Base-by-base conservation (phyloP, 2,329 filamentous ascomycete species). In the Ustilaginoidea virens region DNA sequence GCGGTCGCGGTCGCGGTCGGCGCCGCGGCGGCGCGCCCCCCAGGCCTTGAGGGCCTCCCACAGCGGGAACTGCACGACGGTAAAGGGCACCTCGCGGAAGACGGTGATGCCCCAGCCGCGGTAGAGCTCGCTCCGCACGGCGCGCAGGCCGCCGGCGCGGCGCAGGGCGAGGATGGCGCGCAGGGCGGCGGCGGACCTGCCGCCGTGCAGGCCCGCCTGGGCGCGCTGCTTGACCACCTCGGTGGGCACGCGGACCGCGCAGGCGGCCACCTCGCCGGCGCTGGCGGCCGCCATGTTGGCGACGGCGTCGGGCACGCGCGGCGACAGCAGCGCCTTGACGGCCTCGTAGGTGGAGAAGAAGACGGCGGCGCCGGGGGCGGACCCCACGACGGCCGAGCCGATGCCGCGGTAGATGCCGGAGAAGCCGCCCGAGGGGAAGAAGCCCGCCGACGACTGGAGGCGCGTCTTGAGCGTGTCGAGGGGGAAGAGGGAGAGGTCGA, bases 401-500 rank as follows among this genome's bases (percentile, higher is more conserved):
- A 98, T 74, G 49, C 90, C 90, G 25, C 81, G 78, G 62, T 98
- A 98, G 44, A 96, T 82, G 36, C 87, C 86, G 28, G 68, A 69
- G 66, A 96, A 86, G 46, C 87, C 87, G 48, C 90, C 87, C 3
- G 77, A 75, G 32, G 79, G 66, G 47, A 82, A 73, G 62, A 93
- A 85, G 51, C 78, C 74, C 32, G 66, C 52, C 27, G 69, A 69
- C 38, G 85, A 83, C 60, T 98, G 90, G 5, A 98, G 81, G 11
- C 90, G 85, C 24, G 92, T 98, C 61, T 98, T 98, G 49, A 98
- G 76, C 0, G 90, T 98, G 68, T 98, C 92, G 64, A 98, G 83
- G 1, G 90, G 90, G 63, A 81, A 98, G 49, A 98, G 81, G 32
- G 85, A 85, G 46, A 93, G 76, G 69, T 98, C 90, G 55, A 96